These are phyloP conservation scores for Elsinoe australis DNA, from an alignment of 2,329 filamentous ascomycete genomes.

Conservation along the genomic window DNA sequence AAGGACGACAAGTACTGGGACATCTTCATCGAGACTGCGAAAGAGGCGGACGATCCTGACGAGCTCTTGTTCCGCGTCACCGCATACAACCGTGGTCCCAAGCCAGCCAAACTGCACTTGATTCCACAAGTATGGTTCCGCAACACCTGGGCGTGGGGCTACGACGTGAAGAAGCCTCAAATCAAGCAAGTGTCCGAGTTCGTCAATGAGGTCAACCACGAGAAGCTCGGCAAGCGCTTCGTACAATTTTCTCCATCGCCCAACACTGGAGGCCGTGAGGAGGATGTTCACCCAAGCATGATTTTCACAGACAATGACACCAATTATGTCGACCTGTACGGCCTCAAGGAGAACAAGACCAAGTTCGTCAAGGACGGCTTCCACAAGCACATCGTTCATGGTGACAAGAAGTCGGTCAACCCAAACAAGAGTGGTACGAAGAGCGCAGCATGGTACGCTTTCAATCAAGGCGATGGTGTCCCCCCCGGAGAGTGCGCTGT, in stretches of 20 bases:
- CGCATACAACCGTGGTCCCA: slow-evolving; percentile 89
- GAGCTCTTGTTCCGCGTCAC: slow-evolving; percentile 91
- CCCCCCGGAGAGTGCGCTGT: slow-evolving; percentile 88
- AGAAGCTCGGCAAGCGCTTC: slow-evolving; percentile 73
- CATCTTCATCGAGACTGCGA: slow-evolving; percentile 92
- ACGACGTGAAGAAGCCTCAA: slow-evolving; percentile 76
- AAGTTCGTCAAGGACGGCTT: slow-evolving; percentile 94
- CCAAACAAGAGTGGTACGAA: slow-evolving; percentile 77
- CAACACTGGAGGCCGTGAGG: slow-evolving; percentile 65
- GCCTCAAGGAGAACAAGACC: slow-evolving; percentile 65
- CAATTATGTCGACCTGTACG: slow-evolving; percentile 71
- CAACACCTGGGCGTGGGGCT: slow-evolving; percentile 94
- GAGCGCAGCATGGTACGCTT: slow-evolving; percentile 82
- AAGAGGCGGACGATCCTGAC: slow-evolving; percentile 84
- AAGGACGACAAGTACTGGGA: slow-evolving; percentile 92
- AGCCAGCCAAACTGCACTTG: slow-evolving; percentile 85
- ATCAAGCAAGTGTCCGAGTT: slow-evolving; percentile 60
- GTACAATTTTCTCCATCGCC: slow-evolving; percentile 83
- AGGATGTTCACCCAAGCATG: slow-evolving; percentile 77
- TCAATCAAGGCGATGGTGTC: slow-evolving; percentile 83
- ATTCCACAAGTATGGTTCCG: slow-evolving; percentile 94
- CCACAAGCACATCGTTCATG: slow-evolving; percentile 76
- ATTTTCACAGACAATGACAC: slow-evolving; percentile 96
- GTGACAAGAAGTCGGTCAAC: slow-evolving; percentile 73
- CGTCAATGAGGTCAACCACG: slow-evolving; percentile 68